Conservation (phyloP, 441 rosid genomes). For the Erodium trifolium region DNA sequence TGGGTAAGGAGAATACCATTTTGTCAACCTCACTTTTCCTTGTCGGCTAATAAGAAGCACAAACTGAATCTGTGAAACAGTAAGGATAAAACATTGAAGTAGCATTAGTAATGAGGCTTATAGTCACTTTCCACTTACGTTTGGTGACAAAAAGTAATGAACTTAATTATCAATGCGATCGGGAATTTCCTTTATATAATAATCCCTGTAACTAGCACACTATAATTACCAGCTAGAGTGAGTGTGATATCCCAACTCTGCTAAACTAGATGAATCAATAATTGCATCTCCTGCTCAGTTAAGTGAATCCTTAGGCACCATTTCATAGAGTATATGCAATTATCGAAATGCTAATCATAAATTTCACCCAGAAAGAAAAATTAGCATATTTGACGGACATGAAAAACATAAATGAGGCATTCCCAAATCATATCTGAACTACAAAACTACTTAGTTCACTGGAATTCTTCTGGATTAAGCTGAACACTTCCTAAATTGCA, state of each 20-base stretch:
- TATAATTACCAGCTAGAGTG: not conserved
- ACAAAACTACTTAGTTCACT: not conserved
- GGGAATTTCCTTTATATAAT: not conserved
- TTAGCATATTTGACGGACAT: not conserved
- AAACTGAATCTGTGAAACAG: conserved; percentile 49
- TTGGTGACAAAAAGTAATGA: not conserved
- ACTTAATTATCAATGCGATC: not conserved
- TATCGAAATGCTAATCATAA: not conserved
- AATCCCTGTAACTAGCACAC: not conserved
- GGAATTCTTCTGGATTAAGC: not conserved
- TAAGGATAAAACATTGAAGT: not conserved
- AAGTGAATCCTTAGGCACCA: not conserved
- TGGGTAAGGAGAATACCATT: conserved; percentile 69
- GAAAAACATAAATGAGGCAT: not conserved
- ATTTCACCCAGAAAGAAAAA: not conserved
- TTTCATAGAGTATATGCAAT: not conserved
- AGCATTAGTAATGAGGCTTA: not conserved
- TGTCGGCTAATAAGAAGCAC: conserved; percentile 65
- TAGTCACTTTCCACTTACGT: not conserved
- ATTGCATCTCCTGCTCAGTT: not conserved
- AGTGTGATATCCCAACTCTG: not conserved
- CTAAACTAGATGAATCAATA: not conserved
- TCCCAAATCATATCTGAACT: not conserved
- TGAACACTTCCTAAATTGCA: not conserved
- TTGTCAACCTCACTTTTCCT: conserved; percentile 69